Evolutionary conservation across 2,329 filamentous ascomycete genomes (phyloP).

Genomic region (Talaromyces sp.): DNA sequence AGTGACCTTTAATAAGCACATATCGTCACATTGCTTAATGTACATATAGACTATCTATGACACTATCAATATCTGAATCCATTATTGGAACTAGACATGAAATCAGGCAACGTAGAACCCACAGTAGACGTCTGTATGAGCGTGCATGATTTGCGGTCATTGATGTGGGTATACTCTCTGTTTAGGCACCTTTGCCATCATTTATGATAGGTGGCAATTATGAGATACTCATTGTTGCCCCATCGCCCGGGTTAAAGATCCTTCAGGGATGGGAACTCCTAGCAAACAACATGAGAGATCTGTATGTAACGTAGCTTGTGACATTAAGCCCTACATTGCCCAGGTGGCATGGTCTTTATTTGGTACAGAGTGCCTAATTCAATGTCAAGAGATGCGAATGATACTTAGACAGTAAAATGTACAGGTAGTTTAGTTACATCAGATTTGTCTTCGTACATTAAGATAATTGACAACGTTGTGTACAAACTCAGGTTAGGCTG

Average conservation of each 20-base stretch:
- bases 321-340: background rate
- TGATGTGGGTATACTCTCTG: background rate
- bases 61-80: background rate
- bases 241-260: background rate
- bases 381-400: background rate
- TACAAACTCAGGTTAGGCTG: background rate
- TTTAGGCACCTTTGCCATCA: background rate
- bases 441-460: background rate
- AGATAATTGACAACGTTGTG: background rate
- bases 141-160: background rate
- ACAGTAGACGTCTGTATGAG: background rate
- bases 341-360: background rate
- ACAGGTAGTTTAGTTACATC: too few relatives aligned
- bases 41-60: slow-evolving; percentile 6
- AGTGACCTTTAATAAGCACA: slow-evolving; percentile 1
- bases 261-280: background rate
- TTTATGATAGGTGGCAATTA: background rate
- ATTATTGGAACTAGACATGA: background rate
- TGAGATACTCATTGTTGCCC: background rate
- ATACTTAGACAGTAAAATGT: background rate
- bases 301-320: background rate
- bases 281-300: background rate
- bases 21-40: background rate
- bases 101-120: too few relatives aligned
- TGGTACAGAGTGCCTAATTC: background rate